These are phyloP conservation scores for Wickerhamiella nectarea DNA, from an alignment of 805 yeast species.

Conservation along the genomic window DNA sequence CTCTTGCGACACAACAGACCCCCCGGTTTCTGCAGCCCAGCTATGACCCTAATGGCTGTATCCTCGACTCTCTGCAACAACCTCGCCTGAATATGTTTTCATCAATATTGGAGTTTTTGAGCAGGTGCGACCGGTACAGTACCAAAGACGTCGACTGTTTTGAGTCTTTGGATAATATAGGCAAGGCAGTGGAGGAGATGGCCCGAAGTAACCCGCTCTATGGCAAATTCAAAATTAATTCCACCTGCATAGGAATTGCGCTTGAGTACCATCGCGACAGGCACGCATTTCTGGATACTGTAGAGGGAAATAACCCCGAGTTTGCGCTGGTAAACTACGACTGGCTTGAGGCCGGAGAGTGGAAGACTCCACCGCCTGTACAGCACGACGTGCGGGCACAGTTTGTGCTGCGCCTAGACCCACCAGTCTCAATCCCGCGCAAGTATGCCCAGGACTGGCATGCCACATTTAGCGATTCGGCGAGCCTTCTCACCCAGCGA, in stretches of 20 bases:
- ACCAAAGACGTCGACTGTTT: conserved; percentile 27
- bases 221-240: conserved; percentile 25
- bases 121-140: conserved; percentile 26
- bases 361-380: conserved; percentile 15
- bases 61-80: conserved; percentile 20
- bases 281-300: conserved; percentile 18
- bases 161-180: conserved; percentile 23
- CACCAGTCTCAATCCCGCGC: conserved; percentile 24
- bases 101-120: conserved; percentile 22
- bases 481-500: conserved; percentile 12
- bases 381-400: conserved; percentile 22
- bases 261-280: conserved; percentile 23
- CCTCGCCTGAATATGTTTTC: conserved; percentile 26
- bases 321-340: conserved; percentile 12
- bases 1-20: conserved; percentile 20
- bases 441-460: conserved; percentile 12
- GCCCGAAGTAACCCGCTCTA: conserved; percentile 12
- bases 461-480: conserved; percentile 9
- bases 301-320: conserved; percentile 16
- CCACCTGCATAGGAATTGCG: conserved; percentile 24
- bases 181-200: conserved; percentile 21
- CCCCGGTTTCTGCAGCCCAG: conserved; percentile 19
- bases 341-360: conserved; percentile 16
- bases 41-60: conserved; percentile 19
- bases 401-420: conserved; percentile 24